Conservation (phyloP, 179 eudicot genomes). For the Vitellaria paradoxa region DNA sequence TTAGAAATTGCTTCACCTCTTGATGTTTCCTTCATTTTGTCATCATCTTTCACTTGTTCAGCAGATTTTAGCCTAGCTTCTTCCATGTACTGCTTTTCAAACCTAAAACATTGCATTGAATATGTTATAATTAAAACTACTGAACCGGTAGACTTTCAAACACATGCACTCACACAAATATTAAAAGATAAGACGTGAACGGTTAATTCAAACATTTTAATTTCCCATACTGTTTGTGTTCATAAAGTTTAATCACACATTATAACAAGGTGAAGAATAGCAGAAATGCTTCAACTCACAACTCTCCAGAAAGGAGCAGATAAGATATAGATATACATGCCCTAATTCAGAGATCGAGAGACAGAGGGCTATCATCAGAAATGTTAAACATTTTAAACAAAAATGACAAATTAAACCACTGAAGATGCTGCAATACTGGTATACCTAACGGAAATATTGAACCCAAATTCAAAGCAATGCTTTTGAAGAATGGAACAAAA, state of each 20-base stretch:
- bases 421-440: not conserved
- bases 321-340: not conserved
- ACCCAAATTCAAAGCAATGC: not conserved
- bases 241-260: not conserved
- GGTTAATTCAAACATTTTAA: not conserved
- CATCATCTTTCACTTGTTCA: slow-evolving; percentile 49
- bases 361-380: not conserved
- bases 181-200: not conserved
- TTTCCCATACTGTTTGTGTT: not conserved
- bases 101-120: slow-evolving; percentile 35
- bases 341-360: not conserved
- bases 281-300: not conserved
- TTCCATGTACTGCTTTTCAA: slow-evolving; percentile 69
- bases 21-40: slow-evolving; percentile 43
- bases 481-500: not conserved
- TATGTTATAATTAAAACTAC: not conserved
- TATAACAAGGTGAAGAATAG: not conserved
- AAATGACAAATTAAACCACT: not conserved
- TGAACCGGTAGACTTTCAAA: not conserved
- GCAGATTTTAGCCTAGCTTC: slow-evolving; percentile 49
- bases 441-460: not conserved
- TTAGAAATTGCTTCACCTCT: slow-evolving; percentile 35
- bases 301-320: slow-evolving; percentile 1
- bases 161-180: not conserved
- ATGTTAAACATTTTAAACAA: not conserved